These are phyloP conservation scores for Phellinidium pouzarii DNA, from an alignment of 1,284 basidiomycete species.

Conservation along the genomic window DNA sequence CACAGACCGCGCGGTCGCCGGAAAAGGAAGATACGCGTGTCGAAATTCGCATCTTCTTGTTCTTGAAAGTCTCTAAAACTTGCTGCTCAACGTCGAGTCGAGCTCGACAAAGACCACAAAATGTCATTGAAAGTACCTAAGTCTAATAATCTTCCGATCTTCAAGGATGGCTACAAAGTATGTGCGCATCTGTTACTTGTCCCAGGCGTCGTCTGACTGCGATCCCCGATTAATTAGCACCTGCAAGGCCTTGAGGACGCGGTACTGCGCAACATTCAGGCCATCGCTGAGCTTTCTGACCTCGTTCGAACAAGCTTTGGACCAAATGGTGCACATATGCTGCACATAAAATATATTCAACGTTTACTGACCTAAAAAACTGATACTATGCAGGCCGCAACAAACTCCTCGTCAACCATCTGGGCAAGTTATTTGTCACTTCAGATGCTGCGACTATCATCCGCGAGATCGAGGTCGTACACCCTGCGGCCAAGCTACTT, in stretches of 20 bases:
- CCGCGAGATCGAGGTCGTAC: constrained; percentile 95
- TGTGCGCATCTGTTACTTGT: constrained; percentile 15
- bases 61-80: neutral
- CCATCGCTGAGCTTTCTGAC: constrained; percentile 89
- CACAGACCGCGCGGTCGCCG: neutral
- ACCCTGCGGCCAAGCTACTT: constrained; percentile 94
- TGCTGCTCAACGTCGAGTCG: neutral
- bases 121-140: constrained; percentile 97
- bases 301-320: constrained; percentile 96
- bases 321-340: constrained; percentile 71
- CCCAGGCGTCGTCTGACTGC: neutral
- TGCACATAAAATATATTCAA: neutral
- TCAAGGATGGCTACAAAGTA: constrained; percentile 94
- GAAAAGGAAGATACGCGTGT: constrained; percentile 5
- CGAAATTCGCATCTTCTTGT: neutral
- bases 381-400: constrained; percentile 61
- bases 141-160: constrained; percentile 82
- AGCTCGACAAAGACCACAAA: neutral
- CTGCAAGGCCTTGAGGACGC: constrained; percentile 90
- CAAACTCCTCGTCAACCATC: constrained; percentile 94
- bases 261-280: constrained; percentile 91
- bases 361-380: constrained; percentile 2
- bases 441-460: constrained; percentile 99
- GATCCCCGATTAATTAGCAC: constrained; percentile 44
- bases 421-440: constrained; percentile 94